A percentile compares a stretch with the other conserved stretches of the same genome.
phyloP scores from a whole-genome alignment of 2,329 filamentous ascomycete species.

The Rutstroemia sp. region DNA sequence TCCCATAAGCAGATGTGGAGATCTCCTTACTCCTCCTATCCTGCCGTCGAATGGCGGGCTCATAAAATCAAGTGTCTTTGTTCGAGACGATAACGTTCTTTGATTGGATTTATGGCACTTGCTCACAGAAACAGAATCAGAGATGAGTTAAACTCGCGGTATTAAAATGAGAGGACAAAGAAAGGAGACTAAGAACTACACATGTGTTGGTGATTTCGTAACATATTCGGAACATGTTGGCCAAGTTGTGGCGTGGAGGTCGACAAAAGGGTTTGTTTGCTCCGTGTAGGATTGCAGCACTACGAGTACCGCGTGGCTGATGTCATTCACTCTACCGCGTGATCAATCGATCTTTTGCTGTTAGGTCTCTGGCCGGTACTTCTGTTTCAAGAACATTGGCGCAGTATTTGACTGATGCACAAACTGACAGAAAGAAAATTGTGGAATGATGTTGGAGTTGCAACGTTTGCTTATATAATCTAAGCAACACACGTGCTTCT shows the following conservation, averaged over 20 bases:
- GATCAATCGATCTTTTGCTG: too few relatives aligned
- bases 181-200: neutral
- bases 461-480: too few relatives aligned
- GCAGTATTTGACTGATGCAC: too few relatives aligned
- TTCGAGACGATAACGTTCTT: neutral
- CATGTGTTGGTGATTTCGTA: neutral
- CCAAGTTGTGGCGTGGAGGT: neutral
- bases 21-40: too few relatives aligned
- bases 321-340: too few relatives aligned
- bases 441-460: too few relatives aligned
- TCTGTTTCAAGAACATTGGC: too few relatives aligned
- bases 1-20: neutral
- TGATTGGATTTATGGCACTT: neutral
- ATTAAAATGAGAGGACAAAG: neutral
- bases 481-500: too few relatives aligned
- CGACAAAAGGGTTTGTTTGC: neutral
- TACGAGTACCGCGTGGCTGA: too few relatives aligned
- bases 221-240: neutral
- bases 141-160: neutral
- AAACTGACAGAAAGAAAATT: too few relatives aligned
- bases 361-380: too few relatives aligned
- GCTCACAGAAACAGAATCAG: neutral
- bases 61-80: neutral
- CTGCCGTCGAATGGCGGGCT: too few relatives aligned
- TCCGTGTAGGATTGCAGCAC: neutral